phyloP scores from a whole-genome alignment of 441 rosid species.

The Daphne laureola region DNA sequence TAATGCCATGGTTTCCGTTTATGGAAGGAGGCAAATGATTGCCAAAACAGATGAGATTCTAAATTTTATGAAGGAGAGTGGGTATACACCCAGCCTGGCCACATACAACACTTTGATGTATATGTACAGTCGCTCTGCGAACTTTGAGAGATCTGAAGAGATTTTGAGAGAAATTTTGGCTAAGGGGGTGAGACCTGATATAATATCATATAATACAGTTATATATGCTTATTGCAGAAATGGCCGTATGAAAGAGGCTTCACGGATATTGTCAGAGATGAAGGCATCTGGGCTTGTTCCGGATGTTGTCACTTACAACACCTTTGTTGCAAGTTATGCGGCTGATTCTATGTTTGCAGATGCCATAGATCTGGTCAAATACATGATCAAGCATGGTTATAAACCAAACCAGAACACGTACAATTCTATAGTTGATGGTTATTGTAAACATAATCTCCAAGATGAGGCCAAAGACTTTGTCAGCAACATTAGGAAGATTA shows the following conservation, averaged over 20 bases:
- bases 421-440: constrained; percentile 78
- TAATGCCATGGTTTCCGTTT: constrained; percentile 82
- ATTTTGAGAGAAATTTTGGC: constrained; percentile 51
- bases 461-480: constrained; percentile 61
- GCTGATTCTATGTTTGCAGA: constrained; percentile 81
- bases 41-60: constrained; percentile 59
- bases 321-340: constrained; percentile 74
- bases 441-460: constrained; percentile 53
- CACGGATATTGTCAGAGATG: constrained; percentile 66
- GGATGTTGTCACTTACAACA: constrained; percentile 78
- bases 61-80: constrained; percentile 68
- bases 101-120: constrained; percentile 92
- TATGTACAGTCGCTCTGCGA: constrained; percentile 70
- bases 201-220: constrained; percentile 80
- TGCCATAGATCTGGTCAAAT: constrained; percentile 57
- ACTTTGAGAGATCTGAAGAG: constrained; percentile 63
- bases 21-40: constrained; percentile 83
- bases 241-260: constrained; percentile 84
- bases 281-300: constrained; percentile 55
- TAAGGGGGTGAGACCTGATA: constrained; percentile 73
- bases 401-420: constrained; percentile 70
- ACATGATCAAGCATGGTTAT: constrained; percentile 72
- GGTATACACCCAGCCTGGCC: constrained; percentile 64
- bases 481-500: constrained; percentile 48
- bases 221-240: constrained; percentile 82